phyloP scores from a whole-genome alignment of 352 stramenopile species.

The Phytophthora foliorum region DNA sequence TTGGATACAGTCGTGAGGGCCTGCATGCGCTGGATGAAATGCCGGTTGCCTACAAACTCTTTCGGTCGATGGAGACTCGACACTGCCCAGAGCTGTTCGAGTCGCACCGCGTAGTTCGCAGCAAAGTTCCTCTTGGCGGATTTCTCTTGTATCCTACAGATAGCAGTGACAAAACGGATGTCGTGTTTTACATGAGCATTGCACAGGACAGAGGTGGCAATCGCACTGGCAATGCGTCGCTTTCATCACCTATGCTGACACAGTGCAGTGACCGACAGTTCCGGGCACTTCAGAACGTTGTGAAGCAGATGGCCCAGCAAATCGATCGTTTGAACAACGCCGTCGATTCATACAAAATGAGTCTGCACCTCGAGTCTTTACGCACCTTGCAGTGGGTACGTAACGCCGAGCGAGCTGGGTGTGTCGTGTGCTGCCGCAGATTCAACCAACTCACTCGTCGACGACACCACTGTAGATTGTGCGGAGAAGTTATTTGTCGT shows the following conservation, averaged over 20 bases:
- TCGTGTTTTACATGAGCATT: conserved; percentile 84
- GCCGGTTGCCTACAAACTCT: conserved; percentile 75
- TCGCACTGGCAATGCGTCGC: conserved; percentile 2
- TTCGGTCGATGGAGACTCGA: conserved; percentile 72
- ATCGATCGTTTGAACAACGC: conserved; percentile 65
- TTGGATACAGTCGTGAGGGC: conserved; percentile 12
- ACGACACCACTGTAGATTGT: conserved; percentile 82
- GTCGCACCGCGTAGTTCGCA: conserved; percentile 69
- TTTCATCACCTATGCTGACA: conserved; percentile 16
- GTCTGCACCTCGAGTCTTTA: conserved; percentile 63
- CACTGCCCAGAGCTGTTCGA: conserved; percentile 73
- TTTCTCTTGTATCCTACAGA: conserved; percentile 79
- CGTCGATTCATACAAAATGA: conserved; percentile 72
- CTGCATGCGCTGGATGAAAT: conserved; percentile 38
- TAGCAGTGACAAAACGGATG: conserved; percentile 64
- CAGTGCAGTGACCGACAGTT: conserved; percentile 68
- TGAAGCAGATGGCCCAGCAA: conserved; percentile 65
- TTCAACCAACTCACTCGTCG: conserved; percentile 77
- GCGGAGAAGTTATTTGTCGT: conserved; percentile 79
- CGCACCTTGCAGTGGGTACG: conserved; percentile 63
- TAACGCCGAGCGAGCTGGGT: conserved; percentile 64
- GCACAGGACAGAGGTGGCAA: conserved; percentile 20
- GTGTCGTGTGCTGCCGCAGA: conserved; percentile 66
- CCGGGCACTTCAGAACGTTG: conserved; percentile 62
- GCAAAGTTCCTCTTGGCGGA: conserved; percentile 66